Conservation (phyloP, 768 basidiomycete species). For the Psilocybe azurescens region DNA sequence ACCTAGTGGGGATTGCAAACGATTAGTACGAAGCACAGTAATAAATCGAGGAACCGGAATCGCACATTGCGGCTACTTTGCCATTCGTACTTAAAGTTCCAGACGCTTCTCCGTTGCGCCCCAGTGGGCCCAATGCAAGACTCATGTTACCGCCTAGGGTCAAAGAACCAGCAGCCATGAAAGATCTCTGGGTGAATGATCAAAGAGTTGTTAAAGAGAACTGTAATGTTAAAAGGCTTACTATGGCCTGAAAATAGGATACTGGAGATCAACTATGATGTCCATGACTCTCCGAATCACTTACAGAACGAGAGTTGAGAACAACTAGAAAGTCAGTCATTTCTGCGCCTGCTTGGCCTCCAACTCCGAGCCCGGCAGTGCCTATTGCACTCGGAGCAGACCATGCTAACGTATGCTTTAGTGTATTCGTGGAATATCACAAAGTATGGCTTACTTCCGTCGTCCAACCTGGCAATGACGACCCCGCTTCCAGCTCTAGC, state of each 20-base stretch:
- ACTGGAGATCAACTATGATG: neutral
- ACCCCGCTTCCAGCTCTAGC: constrained; percentile 86
- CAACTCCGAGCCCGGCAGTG: constrained; percentile 88
- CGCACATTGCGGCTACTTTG: constrained; percentile 88
- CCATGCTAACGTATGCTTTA: constrained; percentile 64
- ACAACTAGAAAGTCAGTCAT: constrained; percentile 93
- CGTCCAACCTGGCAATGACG: constrained; percentile 82
- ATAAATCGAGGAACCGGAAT: neutral
- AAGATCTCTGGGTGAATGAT: constrained; percentile 58
- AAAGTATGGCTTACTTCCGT: constrained; percentile 69
- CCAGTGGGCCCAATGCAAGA: constrained; percentile 88
- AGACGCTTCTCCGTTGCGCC: constrained; percentile 92
- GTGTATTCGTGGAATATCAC: constrained; percentile 7
- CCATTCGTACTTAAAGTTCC: constrained; percentile 86
- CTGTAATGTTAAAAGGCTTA: constrained; percentile 40
- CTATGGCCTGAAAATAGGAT: constrained; percentile 55
- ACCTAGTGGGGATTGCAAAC: constrained; percentile 48
- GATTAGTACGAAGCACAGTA: constrained; percentile 3
- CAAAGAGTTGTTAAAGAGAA: neutral
- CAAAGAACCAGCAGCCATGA: constrained; percentile 94
- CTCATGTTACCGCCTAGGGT: constrained; percentile 93
- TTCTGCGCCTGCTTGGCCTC: constrained; percentile 83
- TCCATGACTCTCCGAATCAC: constrained; percentile 25
- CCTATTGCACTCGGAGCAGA: constrained; percentile 95
- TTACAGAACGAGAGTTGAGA: constrained; percentile 79